A percentile compares a stretch with the other conserved stretches of the same genome.
These are phyloP conservation scores for Aspergillus aculeatinus DNA, from an alignment of 2,329 filamentous ascomycete genomes.

Conservation along the genomic window DNA sequence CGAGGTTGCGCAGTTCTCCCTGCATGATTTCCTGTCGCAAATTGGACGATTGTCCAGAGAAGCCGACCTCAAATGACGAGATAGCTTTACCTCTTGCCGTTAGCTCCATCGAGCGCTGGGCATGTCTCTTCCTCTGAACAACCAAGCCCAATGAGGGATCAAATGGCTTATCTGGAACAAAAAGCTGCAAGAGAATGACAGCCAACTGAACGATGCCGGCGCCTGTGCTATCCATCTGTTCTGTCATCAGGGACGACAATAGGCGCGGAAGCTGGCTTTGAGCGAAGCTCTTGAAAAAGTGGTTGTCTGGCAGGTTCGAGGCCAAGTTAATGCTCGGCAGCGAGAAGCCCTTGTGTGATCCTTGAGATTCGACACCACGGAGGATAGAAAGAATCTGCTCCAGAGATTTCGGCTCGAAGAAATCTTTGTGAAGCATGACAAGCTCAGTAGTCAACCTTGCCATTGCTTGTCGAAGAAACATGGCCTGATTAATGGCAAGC, in stretches of 20 bases:
- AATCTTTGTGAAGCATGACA: slow-evolving; percentile 35
- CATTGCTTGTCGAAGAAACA: slow-evolving; percentile 52
- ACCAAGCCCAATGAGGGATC: slow-evolving; percentile 68
- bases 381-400: slow-evolving; percentile 24
- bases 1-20: slow-evolving; percentile 62
- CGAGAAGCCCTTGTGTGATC: slow-evolving; percentile 15
- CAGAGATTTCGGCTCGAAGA: slow-evolving; percentile 32
- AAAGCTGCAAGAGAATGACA: slow-evolving; percentile 71
- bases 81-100: slow-evolving; percentile 60
- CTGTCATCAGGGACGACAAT: slow-evolving; percentile 24
- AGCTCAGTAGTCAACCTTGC: slow-evolving; percentile 36
- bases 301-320: slow-evolving; percentile 22
- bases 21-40: slow-evolving; percentile 64
- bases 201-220: slow-evolving; percentile 76
- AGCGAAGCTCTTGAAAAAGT: slow-evolving; percentile 39
- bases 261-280: slow-evolving; percentile 31
- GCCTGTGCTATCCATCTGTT: slow-evolving; percentile 43
- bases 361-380: slow-evolving; percentile 24
- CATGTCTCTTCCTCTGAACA: slow-evolving; percentile 63
- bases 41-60: slow-evolving; percentile 68
- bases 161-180: slow-evolving; percentile 81
- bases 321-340: slow-evolving; percentile 20
- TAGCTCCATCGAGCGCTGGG: slow-evolving; percentile 57
- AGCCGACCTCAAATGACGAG: slow-evolving; percentile 62
- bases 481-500: slow-evolving; percentile 52